phyloP scores from a whole-genome alignment of 495 filamentous ascomycete genomes.

The Aspergillus funiculosus region DNA sequence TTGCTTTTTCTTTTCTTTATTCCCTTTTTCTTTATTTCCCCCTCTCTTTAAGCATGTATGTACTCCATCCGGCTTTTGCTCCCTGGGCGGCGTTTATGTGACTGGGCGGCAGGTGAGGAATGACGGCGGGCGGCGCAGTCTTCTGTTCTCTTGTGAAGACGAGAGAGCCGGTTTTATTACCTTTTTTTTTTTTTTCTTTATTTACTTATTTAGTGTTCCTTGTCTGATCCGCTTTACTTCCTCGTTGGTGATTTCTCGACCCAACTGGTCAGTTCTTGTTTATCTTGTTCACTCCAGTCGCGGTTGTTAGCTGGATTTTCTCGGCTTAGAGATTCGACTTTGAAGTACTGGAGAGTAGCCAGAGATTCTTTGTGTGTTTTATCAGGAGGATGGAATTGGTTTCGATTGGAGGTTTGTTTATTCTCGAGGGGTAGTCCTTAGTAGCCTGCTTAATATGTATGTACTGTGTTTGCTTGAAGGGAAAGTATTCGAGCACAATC shows the following conservation, averaged over 20 bases:
- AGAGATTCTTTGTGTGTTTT: too few species aligned
- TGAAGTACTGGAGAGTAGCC: too few species aligned
- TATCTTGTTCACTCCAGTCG: too few species aligned
- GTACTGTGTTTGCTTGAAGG: too few species aligned
- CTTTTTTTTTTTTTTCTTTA: constrained; percentile 8
- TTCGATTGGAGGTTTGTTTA: too few species aligned
- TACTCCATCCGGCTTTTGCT: constrained; percentile 12
- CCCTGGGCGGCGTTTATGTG: constrained; percentile 21
- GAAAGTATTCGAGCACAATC: too few species aligned
- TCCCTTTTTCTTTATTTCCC: constrained; percentile 4
- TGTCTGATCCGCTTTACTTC: neutral
- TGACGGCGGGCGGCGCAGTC: constrained; percentile 24
- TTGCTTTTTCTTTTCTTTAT: constrained; percentile 9
- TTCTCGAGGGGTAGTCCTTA: too few species aligned
- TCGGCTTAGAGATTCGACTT: too few species aligned
- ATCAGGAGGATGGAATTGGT: too few species aligned
- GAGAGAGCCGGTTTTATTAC: constrained; percentile 13
- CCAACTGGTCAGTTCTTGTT: neutral
- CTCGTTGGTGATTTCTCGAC: too few species aligned
- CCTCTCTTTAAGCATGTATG: constrained; percentile 20
- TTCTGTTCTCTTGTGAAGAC: constrained; percentile 16
- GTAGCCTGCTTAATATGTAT: too few species aligned
- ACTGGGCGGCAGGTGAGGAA: constrained; percentile 20
- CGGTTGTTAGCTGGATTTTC: too few species aligned
- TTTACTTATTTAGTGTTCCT: neutral